These are phyloP conservation scores for Mycena capillaripes DNA, from an alignment of 768 basidiomycete genomes.

Conservation along the genomic window DNA sequence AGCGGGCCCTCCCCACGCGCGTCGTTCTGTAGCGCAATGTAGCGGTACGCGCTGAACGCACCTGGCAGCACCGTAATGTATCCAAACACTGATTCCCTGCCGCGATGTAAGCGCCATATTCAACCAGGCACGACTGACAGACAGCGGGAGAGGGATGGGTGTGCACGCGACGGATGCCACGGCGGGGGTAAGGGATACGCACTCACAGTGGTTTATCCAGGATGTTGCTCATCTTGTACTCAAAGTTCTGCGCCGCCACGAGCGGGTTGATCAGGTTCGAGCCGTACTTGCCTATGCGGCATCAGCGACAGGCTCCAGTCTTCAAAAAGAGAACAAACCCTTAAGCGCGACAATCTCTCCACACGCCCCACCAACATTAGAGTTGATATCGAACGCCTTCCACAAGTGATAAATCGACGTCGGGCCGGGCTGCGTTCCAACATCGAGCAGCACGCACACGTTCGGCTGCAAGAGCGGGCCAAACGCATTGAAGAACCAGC, in stretches of 20 bases:
- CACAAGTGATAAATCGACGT: conserved; percentile 95
- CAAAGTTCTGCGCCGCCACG: conserved; percentile 96
- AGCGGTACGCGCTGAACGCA: conserved; percentile 92
- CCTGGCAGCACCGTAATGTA: conserved; percentile 96
- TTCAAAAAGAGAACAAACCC: conserved; percentile 75
- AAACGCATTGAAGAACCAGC: conserved; percentile 97
- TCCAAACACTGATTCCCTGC: conserved; percentile 86
- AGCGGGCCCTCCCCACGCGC: conserved; percentile 85
- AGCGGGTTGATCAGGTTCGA: conserved; percentile 86
- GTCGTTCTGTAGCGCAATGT: conserved; percentile 94
- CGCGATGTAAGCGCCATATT: background rate
- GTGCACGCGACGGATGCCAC: no score
- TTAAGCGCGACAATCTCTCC: conserved; percentile 97
- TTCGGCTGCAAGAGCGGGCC: conserved; percentile 90
- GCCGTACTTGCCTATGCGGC: conserved; percentile 66
- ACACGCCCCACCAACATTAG: conserved; percentile 95
- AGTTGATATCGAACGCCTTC: conserved; percentile 95
- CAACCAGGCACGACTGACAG: no score
- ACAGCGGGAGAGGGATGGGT: no score
- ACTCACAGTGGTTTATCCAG: conserved; percentile 86
- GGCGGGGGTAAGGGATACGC: conserved; percentile 3
- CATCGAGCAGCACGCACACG: conserved; percentile 93
- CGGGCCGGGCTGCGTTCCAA: conserved; percentile 91
- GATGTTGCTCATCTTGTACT: conserved; percentile 94
- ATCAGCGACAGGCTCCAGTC: background rate